These are phyloP conservation scores for Boletales sp. DNA, from an alignment of 768 basidiomycete species.

Conservation along the genomic window DNA sequence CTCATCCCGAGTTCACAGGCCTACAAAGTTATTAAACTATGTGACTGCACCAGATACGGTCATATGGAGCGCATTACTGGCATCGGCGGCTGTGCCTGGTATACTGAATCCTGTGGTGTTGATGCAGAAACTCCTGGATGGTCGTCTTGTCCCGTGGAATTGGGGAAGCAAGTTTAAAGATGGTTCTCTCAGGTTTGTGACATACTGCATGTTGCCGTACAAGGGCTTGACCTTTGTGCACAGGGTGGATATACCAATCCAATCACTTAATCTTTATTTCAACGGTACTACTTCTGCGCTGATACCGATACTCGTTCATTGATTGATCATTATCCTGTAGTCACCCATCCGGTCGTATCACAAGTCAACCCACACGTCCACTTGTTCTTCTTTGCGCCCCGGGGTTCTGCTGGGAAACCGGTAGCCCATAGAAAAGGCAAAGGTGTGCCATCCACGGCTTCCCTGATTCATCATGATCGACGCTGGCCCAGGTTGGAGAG, in stretches of 20 bases:
- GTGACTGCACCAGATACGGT: slow-evolving; percentile 92
- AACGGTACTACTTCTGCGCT: slow-evolving; percentile 48
- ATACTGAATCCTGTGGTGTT: slow-evolving; percentile 94
- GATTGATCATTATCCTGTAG: slow-evolving; percentile 33
- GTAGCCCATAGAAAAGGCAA: slow-evolving; percentile 93
- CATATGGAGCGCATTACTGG: slow-evolving; percentile 77
- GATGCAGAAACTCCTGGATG: slow-evolving; percentile 86
- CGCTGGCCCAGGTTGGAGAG: slow-evolving; percentile 74
- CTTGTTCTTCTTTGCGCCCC: slow-evolving; percentile 90
- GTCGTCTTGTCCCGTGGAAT: slow-evolving; percentile 84
- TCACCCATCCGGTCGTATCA: slow-evolving; percentile 90
- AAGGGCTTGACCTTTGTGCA: background rate
- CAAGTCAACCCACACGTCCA: slow-evolving; percentile 93
- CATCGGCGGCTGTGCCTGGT: slow-evolving; percentile 93
- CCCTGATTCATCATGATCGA: background rate
- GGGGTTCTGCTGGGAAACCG: slow-evolving; percentile 86
- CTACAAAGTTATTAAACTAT: slow-evolving; percentile 94
- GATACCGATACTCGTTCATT: background rate
- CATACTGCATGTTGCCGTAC: too few relatives aligned
- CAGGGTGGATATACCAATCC: slow-evolving; percentile 93
- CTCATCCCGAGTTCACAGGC: slow-evolving; percentile 42
- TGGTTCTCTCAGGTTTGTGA: slow-evolving; percentile 71
- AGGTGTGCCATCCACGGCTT: slow-evolving; percentile 40
- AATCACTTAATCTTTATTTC: slow-evolving; percentile 84
- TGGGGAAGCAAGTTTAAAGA: slow-evolving; percentile 95